Evolutionary conservation across 345 rosid species (phyloP).

Genomic region (Garcia nutans): DNA sequence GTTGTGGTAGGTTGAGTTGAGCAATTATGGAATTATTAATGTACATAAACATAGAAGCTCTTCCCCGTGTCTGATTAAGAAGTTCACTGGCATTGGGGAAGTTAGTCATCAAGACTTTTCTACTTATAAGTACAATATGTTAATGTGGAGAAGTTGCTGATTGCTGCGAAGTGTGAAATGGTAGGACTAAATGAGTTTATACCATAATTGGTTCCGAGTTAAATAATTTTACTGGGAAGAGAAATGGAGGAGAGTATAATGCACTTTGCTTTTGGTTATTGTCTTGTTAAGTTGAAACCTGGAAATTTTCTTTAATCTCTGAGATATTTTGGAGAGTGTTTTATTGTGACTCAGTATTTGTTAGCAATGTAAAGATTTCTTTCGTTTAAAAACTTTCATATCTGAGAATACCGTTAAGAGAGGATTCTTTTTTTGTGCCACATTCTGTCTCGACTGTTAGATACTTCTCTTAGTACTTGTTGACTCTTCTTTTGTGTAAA

Average conservation of each 20-base stretch:
- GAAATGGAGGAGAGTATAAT: too few relatives aligned
- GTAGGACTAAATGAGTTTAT: neutral
- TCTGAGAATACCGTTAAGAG: neutral
- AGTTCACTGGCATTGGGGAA: neutral
- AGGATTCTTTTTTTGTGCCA: neutral
- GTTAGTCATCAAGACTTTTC: slow-evolving; percentile 7
- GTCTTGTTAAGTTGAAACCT: neutral
- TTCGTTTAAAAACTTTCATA: neutral
- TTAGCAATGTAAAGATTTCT: neutral
- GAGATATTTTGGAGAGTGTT: neutral
- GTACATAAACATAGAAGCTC: neutral
- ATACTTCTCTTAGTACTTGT: neutral
- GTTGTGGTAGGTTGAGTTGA: neutral
- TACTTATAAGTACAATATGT: neutral
- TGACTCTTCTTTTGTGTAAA: neutral
- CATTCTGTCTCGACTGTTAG: neutral
- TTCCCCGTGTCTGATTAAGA: neutral
- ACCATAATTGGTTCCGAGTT: neutral
- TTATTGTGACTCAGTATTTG: neutral
- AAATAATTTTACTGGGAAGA: neutral
- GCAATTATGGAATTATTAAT: neutral
- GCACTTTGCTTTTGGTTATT: too few relatives aligned
- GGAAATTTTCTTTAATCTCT: neutral
- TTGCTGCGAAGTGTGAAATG: neutral
- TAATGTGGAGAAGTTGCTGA: neutral